Evolutionary conservation across 257 asterid genomes (phyloP), one percentile per base, ranked within the genome.

Genomic region (Solanum boliviense): DNA sequence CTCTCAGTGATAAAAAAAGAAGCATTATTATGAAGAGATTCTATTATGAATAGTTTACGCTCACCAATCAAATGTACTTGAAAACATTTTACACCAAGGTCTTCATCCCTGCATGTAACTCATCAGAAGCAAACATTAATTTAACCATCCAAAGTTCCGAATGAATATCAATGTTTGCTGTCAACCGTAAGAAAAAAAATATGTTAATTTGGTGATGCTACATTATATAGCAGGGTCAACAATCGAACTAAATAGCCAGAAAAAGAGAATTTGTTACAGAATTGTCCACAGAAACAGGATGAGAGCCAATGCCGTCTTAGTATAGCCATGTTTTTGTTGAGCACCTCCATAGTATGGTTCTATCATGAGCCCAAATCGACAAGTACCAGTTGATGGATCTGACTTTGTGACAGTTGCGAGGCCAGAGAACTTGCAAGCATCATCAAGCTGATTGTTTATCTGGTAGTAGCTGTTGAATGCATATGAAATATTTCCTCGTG

Each of bases 391-490:
- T 82, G 86, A 82, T 29, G 86, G 86, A 48, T 82, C 86, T 31
- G 86, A 82, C 44, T 82, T 82, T 29, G 86, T 82, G 86, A 82
- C 86, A 29, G 86, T 82, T 36, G 68, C 86, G 6, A 82, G 86
- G 41, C 86, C 86, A 31, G 65, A 60, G 86, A 82, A 82, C 70
- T 48, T 82, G 86, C 86, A 82, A 82, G 86, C 86, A 82, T 82
- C 86, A 32, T 82, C 86, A 82, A 82, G 86, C 70, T 82, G 86
- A 52, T 82, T 82, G 86, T 82, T 82, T 82, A 82, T 82, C 86
- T 82, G 86, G 70, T 82, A 82, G 70, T 82, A 82, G 70, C 86
- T 82, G 86, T 82, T 82, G 86, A 82, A 82, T 31, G 86, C 86
- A 82, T 82, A 82, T 18, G 86, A 82, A 82, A 82, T 82, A 82